Evolutionary conservation across 2,329 filamentous ascomycete genomes (phyloP).

Genomic region (Aspergillus nomiae): DNA sequence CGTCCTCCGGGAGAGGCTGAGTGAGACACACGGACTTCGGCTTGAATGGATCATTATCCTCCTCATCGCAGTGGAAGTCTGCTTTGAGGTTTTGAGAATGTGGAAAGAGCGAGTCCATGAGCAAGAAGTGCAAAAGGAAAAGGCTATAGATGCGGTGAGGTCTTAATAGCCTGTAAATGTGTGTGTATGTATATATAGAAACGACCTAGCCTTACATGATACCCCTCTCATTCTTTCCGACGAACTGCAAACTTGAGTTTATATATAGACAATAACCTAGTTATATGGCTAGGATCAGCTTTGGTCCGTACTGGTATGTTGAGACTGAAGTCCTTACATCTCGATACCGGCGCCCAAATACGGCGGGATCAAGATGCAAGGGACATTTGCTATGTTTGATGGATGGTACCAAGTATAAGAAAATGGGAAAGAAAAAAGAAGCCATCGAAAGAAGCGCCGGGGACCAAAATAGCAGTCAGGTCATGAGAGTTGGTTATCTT

Average conservation of each 20-base stretch:
- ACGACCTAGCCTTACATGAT: background rate
- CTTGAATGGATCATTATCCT: constrained; percentile 96
- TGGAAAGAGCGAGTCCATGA: constrained; percentile 62
- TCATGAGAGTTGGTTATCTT: background rate
- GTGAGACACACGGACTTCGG: constrained; percentile 83
- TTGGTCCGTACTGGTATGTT: no score
- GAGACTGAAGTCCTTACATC: no score
- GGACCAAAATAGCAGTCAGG: background rate
- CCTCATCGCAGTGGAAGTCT: constrained; percentile 88
- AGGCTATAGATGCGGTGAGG: background rate
- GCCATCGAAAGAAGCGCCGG: background rate
- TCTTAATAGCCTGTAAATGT: background rate
- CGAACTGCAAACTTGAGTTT: background rate
- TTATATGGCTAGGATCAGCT: background rate
- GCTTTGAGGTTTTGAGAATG: constrained; percentile 77
- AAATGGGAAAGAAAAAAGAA: background rate
- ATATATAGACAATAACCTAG: background rate
- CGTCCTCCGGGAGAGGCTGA: constrained; percentile 83
- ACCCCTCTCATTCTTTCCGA: constrained; percentile 1
- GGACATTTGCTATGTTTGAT: no score
- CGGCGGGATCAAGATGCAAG: no score
- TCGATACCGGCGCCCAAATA: no score
- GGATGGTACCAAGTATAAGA: background rate
- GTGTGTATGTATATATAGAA: background rate
- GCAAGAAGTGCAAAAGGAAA: constrained; percentile 25